A percentile compares a stretch with the other conserved stretches of the same genome.
Evolutionary conservation across 2,329 filamentous ascomycete species (phyloP).

Genomic region (Fusarium fujikuroi): DNA sequence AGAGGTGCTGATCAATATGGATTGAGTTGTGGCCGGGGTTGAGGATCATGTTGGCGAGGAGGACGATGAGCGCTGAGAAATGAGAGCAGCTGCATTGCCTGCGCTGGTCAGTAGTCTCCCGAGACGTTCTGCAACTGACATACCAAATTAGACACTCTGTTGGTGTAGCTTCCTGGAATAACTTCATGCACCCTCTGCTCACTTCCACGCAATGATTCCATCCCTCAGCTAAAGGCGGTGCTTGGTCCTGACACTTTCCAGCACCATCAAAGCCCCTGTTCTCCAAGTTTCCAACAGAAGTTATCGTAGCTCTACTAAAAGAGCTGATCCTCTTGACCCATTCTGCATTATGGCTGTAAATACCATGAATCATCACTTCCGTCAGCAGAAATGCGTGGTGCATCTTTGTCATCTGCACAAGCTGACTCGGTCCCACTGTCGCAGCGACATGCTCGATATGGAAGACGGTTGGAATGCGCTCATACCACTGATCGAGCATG

Average conservation of each 20-base stretch:
- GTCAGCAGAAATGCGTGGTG: constrained; percentile 52
- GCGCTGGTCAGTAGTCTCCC: background rate
- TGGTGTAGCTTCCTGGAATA: constrained; percentile 46
- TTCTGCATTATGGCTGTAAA: constrained; percentile 52
- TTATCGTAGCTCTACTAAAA: constrained; percentile 35
- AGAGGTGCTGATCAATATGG: constrained; percentile 45
- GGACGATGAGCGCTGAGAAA: constrained; percentile 49
- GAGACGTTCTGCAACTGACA: background rate
- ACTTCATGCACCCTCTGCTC: constrained; percentile 49
- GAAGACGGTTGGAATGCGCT: constrained; percentile 48
- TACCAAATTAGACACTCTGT: constrained; percentile 50
- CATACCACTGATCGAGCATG: constrained; percentile 53
- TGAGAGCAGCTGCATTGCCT: constrained; percentile 48
- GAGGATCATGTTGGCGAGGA: constrained; percentile 49
- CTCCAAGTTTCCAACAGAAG: constrained; percentile 39
- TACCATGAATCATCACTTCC: constrained; percentile 52
- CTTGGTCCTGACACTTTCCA: background rate
- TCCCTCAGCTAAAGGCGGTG: constrained; percentile 41
- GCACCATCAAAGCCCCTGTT: background rate
- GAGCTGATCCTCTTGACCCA: constrained; percentile 51
- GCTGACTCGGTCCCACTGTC: constrained; percentile 44
- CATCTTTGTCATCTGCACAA: constrained; percentile 51
- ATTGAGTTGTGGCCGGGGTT: constrained; percentile 43
- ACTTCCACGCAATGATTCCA: constrained; percentile 50
- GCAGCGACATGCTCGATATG: constrained; percentile 49